These are phyloP conservation scores for Puccinia horiana DNA, from an alignment of 1,284 basidiomycete species.

Conservation along the genomic window DNA sequence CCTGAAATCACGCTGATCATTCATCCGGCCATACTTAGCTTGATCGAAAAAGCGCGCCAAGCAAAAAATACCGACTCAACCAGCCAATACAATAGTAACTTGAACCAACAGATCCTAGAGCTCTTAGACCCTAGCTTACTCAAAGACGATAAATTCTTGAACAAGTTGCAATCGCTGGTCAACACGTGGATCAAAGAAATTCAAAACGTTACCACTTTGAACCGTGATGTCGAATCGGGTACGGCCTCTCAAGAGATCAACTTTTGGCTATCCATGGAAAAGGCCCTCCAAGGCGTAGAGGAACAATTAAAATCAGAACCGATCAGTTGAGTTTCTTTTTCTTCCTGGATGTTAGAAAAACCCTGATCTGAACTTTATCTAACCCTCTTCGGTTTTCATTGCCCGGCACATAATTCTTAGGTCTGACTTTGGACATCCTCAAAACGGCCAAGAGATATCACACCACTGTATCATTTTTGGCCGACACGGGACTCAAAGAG, in stretches of 20 bases:
- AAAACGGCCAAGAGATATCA: conserved; percentile 95
- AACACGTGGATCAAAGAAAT: conserved; percentile 99
- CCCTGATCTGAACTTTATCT: background rate
- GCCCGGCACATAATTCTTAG: background rate
- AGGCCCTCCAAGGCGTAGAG: conserved; percentile 89
- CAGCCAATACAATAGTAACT: conserved; percentile 65
- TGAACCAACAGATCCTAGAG: conserved; percentile 70
- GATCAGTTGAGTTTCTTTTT: conserved; percentile 63
- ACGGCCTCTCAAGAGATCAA: conserved; percentile 98
- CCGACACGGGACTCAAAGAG: conserved; percentile 93
- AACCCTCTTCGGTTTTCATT: background rate
- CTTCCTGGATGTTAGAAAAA: background rate
- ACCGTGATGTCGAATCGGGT: conserved; percentile 85
- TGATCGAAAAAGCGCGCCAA: conserved; percentile 67
- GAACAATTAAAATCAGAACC: conserved; percentile 86
- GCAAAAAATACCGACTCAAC: conserved; percentile 53
- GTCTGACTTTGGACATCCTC: conserved; percentile 90
- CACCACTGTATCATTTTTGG: conserved; percentile 95
- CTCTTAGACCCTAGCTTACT: conserved; percentile 74
- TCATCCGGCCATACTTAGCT: conserved; percentile 82
- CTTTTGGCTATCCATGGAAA: conserved; percentile 94
- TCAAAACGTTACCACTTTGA: conserved; percentile 89
- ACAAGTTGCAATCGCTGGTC: conserved; percentile 88
- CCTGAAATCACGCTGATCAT: conserved; percentile 91
- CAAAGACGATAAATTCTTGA: conserved; percentile 86